phyloP scores from a whole-genome alignment of 495 filamentous ascomycete species.

The Penicillium tannophilum region DNA sequence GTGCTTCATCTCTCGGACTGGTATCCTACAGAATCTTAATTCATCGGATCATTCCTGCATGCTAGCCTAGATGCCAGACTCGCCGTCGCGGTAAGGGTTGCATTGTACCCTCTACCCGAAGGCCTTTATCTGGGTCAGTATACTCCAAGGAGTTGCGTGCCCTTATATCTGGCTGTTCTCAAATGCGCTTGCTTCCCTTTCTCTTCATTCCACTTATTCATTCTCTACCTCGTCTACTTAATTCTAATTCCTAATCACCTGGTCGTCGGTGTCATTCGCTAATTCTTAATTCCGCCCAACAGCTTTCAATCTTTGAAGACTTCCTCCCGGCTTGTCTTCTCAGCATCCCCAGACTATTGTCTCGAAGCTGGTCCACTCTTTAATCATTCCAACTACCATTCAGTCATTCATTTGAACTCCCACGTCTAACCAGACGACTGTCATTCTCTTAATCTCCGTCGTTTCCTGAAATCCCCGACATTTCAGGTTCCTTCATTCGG shows the following conservation, averaged over 20 bases:
- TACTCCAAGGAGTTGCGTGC: conserved; percentile 28
- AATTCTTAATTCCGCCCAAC: conserved; percentile 48
- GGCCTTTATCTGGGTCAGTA: conserved; percentile 53
- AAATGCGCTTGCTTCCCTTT: conserved; percentile 22
- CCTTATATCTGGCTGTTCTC: conserved; percentile 29
- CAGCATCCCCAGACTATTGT: conserved; percentile 41
- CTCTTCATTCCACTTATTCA: conserved; percentile 20
- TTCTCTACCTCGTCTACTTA: conserved; percentile 12
- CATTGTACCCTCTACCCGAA: conserved; percentile 52
- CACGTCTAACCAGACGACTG: conserved; percentile 50
- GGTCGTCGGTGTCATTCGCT: conserved; percentile 21
- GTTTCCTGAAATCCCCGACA: conserved; percentile 36
- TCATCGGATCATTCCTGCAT: conserved; percentile 54
- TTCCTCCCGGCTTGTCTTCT: conserved; percentile 39
- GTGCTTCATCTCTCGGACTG: conserved; percentile 61
- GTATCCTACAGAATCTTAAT: conserved; percentile 42
- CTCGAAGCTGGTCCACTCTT: conserved; percentile 47
- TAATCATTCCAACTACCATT: conserved; percentile 56
- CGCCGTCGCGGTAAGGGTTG: conserved; percentile 70
- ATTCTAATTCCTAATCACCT: conserved; percentile 22
- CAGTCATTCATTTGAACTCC: conserved; percentile 52
- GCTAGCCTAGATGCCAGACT: conserved; percentile 56
- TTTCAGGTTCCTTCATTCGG: conserved; percentile 40
- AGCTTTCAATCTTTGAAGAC: conserved; percentile 44
- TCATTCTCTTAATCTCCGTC: conserved; percentile 58